Conservation (phyloP, 495 filamentous ascomycete species). For the Hypoxylon lienhwacheense region DNA sequence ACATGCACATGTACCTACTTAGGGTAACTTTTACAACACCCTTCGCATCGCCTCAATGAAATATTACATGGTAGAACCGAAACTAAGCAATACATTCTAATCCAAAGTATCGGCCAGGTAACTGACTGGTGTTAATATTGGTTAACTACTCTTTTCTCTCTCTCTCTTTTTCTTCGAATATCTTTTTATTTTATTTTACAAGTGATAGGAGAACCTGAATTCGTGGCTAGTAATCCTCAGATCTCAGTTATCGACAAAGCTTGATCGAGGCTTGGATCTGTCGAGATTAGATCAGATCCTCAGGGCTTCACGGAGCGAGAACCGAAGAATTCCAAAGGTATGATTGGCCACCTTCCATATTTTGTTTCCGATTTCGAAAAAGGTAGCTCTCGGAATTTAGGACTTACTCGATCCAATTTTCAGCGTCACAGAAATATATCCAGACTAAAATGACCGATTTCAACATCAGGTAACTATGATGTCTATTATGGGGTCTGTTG, state of each 20-base stretch:
- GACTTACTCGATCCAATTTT: slow-evolving; percentile 13
- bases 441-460: slow-evolving; percentile 20
- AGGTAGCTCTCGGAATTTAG: slow-evolving; percentile 7
- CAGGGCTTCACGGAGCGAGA: slow-evolving; percentile 20
- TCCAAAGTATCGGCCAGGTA: slow-evolving; percentile 7
- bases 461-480: slow-evolving; percentile 12
- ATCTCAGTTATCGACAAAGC: slow-evolving; percentile 17
- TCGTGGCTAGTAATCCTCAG: too few species aligned
- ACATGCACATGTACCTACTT: too few species aligned
- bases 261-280: slow-evolving; percentile 9
- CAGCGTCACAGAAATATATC: slow-evolving; percentile 15
- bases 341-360: slow-evolving; percentile 26
- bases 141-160: too few species aligned
- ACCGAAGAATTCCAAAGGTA: slow-evolving; percentile 23
- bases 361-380: slow-evolving; percentile 26
- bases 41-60: slow-evolving; percentile 11
- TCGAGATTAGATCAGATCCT: slow-evolving; percentile 22
- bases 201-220: too few species aligned
- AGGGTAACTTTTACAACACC: neutral
- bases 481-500: slow-evolving; percentile 25
- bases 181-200: too few species aligned
- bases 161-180: too few species aligned
- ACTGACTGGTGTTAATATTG: slow-evolving; percentile 2
- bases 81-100: slow-evolving; percentile 3
- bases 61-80: slow-evolving; percentile 15